phyloP scores from a whole-genome alignment of 371 early-diverging fungal species.

The Mucor irregularis region DNA sequence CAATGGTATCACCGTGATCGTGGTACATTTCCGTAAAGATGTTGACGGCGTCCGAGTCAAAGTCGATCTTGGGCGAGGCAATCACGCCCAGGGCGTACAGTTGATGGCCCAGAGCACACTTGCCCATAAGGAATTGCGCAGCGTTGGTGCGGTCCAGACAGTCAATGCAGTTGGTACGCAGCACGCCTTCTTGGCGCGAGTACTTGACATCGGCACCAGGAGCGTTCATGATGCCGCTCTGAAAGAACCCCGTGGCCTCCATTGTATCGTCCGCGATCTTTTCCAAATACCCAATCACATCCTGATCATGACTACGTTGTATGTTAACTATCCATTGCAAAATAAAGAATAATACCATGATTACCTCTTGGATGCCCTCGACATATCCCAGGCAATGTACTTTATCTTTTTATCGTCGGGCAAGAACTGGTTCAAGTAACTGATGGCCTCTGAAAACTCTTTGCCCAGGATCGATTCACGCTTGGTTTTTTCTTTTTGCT shows the following conservation, averaged over 20 bases:
- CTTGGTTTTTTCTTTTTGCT: conserved; percentile 87
- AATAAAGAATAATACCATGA: not conserved
- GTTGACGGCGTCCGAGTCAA: conserved; percentile 91
- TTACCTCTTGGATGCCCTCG: conserved; percentile 89
- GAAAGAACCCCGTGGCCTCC: conserved; percentile 88
- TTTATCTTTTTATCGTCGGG: conserved; percentile 78
- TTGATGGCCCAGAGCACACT: conserved; percentile 92
- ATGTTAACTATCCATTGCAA: not conserved
- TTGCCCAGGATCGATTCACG: conserved; percentile 87
- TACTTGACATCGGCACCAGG: conserved; percentile 49
- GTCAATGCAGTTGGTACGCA: conserved; percentile 99
- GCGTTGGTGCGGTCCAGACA: conserved; percentile 99
- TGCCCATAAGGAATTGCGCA: conserved; percentile 96
- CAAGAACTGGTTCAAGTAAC: conserved; percentile 88
- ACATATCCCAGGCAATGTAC: conserved; percentile 98
- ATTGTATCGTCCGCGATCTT: conserved; percentile 87
- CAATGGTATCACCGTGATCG: conserved; percentile 98
- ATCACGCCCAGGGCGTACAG: conserved; percentile 89
- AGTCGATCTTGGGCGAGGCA: conserved; percentile 75
- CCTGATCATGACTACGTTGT: conserved; percentile 70
- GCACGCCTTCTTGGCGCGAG: conserved; percentile 79
- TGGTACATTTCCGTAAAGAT: conserved; percentile 97
- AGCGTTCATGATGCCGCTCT: conserved; percentile 87
- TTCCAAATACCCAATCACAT: conserved; percentile 89
- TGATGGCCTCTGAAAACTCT: conserved; percentile 80